A percentile compares a stretch with the other conserved stretches of the same genome.
These are phyloP conservation scores for Escallonia rubra DNA, from an alignment of 129 eudicot genomes.

Conservation along the genomic window DNA sequence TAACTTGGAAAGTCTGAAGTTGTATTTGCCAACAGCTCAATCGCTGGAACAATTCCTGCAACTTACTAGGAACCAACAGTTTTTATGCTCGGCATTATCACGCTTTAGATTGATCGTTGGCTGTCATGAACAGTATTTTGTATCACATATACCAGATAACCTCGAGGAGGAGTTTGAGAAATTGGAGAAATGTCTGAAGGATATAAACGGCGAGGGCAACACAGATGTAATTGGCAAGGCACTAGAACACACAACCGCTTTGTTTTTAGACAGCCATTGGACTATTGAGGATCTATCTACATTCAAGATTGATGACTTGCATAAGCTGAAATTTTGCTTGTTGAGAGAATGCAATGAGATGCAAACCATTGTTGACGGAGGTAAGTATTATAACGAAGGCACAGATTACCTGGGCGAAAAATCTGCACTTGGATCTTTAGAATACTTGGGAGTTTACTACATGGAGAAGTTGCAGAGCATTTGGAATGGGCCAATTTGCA, in stretches of 20 bases:
- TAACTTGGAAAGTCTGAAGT: conserved; percentile 17
- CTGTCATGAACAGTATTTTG: conserved; percentile 12
- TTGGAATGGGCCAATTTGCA: conserved; percentile 23
- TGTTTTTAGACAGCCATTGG: conserved; percentile 33
- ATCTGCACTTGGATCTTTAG: conserved; percentile 13
- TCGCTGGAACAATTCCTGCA: conserved; percentile 17
- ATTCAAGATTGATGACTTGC: conserved; percentile 12
- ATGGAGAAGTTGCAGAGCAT: conserved; percentile 32
- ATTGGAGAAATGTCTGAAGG: conserved; percentile 27
- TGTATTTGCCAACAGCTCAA: conserved; percentile 27
- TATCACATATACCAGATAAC: conserved; percentile 24
- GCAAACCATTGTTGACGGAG: conserved; percentile 24
- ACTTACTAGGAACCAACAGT: conserved; percentile 10
- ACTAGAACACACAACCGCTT: conserved; percentile 24
- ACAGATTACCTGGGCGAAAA: not conserved
- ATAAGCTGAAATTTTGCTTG: conserved; percentile 24
- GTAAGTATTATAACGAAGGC: conserved; percentile 5
- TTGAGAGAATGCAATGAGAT: conserved; percentile 42
- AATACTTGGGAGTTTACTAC: conserved; percentile 27
- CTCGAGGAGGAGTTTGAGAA: conserved; percentile 19
- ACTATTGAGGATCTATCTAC: conserved; percentile 19
- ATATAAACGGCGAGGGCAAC: conserved; percentile 27
- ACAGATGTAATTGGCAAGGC: conserved; percentile 11
- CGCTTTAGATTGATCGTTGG: conserved; percentile 29
- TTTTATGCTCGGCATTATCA: conserved; percentile 6